Evolutionary conservation across 306 rosid species (phyloP).

Genomic region (Dalbergia cochinchinensis): DNA sequence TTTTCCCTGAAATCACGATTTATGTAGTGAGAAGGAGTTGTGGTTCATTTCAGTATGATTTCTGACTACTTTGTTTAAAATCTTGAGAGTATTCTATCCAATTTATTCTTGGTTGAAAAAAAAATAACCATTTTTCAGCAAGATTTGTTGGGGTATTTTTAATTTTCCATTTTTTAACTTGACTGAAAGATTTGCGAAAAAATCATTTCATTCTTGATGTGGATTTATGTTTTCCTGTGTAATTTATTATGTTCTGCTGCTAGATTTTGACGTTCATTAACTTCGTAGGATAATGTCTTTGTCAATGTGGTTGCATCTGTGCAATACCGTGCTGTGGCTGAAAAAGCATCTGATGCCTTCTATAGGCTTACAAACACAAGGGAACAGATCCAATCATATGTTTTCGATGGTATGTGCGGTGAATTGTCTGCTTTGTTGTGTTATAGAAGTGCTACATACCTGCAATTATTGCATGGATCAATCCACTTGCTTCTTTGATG

Average conservation of each 20-base stretch:
- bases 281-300: conserved; percentile 72
- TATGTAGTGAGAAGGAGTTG: background rate
- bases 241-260: conserved; percentile 27
- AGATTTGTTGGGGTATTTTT: background rate
- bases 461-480: conserved; percentile 6
- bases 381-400: conserved; percentile 77
- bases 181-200: background rate
- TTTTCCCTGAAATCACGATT: conserved; percentile 17
- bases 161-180: background rate
- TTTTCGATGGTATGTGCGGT: conserved; percentile 66
- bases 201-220: background rate
- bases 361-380: conserved; percentile 73
- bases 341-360: conserved; percentile 74
- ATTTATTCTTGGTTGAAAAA: background rate
- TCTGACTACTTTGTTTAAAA: background rate
- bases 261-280: conserved; percentile 35
- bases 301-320: conserved; percentile 75
- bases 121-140: background rate
- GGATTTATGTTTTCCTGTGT: conserved; percentile 16
- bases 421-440: conserved; percentile 13
- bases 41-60: conserved; percentile 20
- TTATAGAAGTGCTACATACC: conserved; percentile 10
- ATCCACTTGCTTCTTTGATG: background rate
- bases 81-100: background rate
- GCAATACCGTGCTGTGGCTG: conserved; percentile 70